Evolutionary conservation across 371 early-diverging fungal genomes (phyloP), one percentile per base, ranked within the genome.

Genomic region (Dinochytrium kinnereticum): DNA sequence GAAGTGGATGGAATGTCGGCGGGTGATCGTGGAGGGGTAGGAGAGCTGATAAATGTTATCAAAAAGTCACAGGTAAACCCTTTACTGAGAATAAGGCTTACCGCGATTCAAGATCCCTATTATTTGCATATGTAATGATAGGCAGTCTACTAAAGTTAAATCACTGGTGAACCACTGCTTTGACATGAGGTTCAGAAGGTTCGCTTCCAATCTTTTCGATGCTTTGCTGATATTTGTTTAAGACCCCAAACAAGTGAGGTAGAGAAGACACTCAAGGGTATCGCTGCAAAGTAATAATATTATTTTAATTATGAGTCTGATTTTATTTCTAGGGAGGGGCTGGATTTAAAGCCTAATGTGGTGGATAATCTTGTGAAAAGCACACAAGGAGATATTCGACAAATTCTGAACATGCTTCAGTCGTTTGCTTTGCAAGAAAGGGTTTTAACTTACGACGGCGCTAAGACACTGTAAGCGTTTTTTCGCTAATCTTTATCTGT

Each of bases 1-100:
- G 99, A 99, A 82, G 97, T 99, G 0, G 99, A 99, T 83, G 99
- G 99, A 37, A 99, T 99, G 99, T 93, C 97, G 2, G 92, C 91
- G 44, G 98, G 98, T 51, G 99, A 99, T 83, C 91, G 99, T 49
- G 99, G 99, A 59, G 99, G 99, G 24, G 84, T 90, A 7, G 90
- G 91, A 0, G 98, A 99, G 83, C 86, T 99, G 49, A 96, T 95
- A 57, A 80, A 87, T 55, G 75, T 99, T 37, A 95, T 99, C 76
- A 96, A 95, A 82, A 93, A 92, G 53, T 91, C 96, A 15, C 91
- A 92, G 80, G 93, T 91, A 78, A 33, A 53, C 53, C 33, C 1
- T 19, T 44, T 64, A 10, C 21, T 80, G 53, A n/a, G 13, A 44
- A 44, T 44, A 7, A 7, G 26, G 59, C 10, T 31, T 5, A n/a